phyloP scores from a whole-genome alignment of 768 basidiomycete genomes.

The Psilocybe azurescens region DNA sequence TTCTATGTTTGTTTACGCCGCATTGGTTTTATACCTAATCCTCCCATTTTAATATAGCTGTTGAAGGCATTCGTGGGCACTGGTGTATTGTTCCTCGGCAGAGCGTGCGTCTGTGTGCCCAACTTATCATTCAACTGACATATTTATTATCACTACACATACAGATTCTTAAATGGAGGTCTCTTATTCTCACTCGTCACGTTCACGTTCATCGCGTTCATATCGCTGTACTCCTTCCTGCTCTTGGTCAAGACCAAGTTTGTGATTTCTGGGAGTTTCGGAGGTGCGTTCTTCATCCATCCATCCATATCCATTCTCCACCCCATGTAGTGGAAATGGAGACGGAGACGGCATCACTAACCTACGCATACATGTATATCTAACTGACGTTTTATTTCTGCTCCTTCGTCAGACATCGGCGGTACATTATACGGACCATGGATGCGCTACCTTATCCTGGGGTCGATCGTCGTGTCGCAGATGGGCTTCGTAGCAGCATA shows the following conservation, averaged over 20 bases:
- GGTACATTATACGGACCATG: constrained; percentile 89
- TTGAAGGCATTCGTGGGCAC: constrained; percentile 96
- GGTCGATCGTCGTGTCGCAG: constrained; percentile 88
- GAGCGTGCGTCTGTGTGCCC: constrained; percentile 63
- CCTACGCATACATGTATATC: too few species aligned
- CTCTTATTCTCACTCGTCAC: constrained; percentile 85
- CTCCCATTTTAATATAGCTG: constrained; percentile 50
- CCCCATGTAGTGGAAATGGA: too few species aligned
- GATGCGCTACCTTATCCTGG: constrained; percentile 91
- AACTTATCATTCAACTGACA: too few species aligned
- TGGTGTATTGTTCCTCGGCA: constrained; percentile 94
- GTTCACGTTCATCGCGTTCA: constrained; percentile 79
- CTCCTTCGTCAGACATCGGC: constrained; percentile 76
- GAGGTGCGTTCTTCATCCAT: constrained; percentile 58
- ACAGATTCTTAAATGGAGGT: constrained; percentile 94
- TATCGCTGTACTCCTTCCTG: constrained; percentile 94
- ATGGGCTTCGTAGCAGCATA: constrained; percentile 91
- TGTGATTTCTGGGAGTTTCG: constrained; percentile 90
- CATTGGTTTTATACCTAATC: background rate
- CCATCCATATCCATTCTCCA: background rate
- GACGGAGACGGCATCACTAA: too few species aligned
- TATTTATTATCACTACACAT: too few species aligned
- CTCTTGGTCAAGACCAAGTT: constrained; percentile 88
- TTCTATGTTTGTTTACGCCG: background rate
- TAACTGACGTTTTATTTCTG: background rate